Conservation (phyloP, 129 eudicot species). For the Centella asiatica region DNA sequence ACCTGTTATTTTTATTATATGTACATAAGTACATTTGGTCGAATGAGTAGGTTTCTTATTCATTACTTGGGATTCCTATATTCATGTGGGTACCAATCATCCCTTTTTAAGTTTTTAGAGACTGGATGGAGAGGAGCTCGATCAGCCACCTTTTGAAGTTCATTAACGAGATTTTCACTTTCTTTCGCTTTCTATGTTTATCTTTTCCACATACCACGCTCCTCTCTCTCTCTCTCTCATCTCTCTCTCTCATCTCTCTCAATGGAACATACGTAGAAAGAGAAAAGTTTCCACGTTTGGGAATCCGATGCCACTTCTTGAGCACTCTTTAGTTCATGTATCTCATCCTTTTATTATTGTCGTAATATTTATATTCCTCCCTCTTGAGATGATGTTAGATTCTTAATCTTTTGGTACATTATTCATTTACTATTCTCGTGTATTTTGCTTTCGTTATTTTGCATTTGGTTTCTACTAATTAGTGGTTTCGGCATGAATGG, state of each 20-base stretch:
- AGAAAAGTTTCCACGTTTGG: neutral
- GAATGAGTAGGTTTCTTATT: too few relatives aligned
- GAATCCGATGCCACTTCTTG: constrained; percentile 3
- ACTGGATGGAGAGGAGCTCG: neutral
- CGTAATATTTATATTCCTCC: constrained; percentile 1
- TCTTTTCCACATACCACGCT: neutral
- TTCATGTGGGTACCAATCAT: neutral
- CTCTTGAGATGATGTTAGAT: neutral
- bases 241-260: too few relatives aligned
- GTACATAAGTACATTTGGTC: too few relatives aligned
- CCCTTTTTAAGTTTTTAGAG: neutral
- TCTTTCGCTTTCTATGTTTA: neutral
- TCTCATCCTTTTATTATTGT: constrained; percentile 3
- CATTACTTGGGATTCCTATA: neutral
- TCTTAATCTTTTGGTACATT: too few relatives aligned
- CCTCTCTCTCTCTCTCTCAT: too few relatives aligned
- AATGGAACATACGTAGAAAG: too few relatives aligned
- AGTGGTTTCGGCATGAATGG: too few relatives aligned
- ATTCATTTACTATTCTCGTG: too few relatives aligned
- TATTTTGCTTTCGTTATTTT: neutral
- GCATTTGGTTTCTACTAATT: neutral
- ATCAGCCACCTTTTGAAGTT: constrained; percentile 1
- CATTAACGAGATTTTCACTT: neutral
- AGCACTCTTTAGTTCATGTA: neutral
- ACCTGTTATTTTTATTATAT: too few relatives aligned